Evolutionary conservation across 768 basidiomycete genomes (phyloP).

Genomic region (Cyclocybe aegerita): DNA sequence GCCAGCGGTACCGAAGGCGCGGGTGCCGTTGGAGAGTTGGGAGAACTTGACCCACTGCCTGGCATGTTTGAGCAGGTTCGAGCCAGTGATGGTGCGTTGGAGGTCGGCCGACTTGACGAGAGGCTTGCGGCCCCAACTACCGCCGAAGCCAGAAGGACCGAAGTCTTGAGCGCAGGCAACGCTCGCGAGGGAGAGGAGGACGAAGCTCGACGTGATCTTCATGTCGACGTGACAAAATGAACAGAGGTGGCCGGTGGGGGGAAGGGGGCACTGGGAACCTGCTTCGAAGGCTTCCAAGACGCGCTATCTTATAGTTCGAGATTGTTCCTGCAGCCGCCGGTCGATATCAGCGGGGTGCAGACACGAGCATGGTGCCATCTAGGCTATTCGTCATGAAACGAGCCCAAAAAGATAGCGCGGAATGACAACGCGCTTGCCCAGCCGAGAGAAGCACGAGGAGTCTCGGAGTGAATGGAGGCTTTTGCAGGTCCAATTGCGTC

Average conservation of each 20-base stretch:
- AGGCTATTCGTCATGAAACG: too few relatives aligned
- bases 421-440: not conserved
- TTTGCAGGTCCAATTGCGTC: not conserved
- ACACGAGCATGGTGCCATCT: conserved; percentile 3
- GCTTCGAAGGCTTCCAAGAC: too few relatives aligned
- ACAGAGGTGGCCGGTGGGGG: not conserved
- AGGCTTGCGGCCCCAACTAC: conserved; percentile 6
- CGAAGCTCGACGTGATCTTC: conserved; percentile 7
- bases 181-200: conserved; percentile 7
- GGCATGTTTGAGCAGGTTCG: conserved; percentile 25
- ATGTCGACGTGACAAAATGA: not conserved
- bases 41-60: conserved; percentile 26
- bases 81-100: conserved; percentile 8
- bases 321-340: too few relatives aligned
- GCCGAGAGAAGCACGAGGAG: conserved; percentile 6
- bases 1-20: conserved; percentile 27
- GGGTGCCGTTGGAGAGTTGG: conserved; percentile 22
- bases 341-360: not conserved
- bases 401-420: not conserved
- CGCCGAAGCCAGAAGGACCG: not conserved
- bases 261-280: not conserved
- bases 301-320: not conserved
- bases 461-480: not conserved
- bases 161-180: conserved; percentile 5
- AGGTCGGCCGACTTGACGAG: conserved; percentile 10